Evolutionary conservation across 2,329 filamentous ascomycete species (phyloP).

Genomic region (Diatrype stigma): DNA sequence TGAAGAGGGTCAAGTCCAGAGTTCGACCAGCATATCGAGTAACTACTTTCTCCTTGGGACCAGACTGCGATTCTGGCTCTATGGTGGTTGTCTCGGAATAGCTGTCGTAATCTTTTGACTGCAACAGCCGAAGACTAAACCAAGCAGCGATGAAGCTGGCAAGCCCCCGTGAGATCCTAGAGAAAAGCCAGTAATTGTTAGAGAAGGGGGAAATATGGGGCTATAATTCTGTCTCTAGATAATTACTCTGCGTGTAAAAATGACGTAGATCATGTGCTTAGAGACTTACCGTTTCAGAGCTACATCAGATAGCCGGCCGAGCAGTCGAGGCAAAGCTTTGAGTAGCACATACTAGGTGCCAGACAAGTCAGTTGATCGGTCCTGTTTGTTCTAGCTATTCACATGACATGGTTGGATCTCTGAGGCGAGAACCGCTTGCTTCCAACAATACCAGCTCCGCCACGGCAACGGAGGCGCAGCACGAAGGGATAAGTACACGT

Average conservation of each 20-base stretch:
- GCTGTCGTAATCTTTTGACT: constrained; percentile 46
- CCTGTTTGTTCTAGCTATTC: too few relatives aligned
- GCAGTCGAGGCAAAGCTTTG: constrained; percentile 19
- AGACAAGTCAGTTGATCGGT: neutral
- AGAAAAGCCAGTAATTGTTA: constrained; percentile 13
- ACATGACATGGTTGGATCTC: too few relatives aligned
- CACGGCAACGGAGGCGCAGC: too few relatives aligned
- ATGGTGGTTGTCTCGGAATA: constrained; percentile 37
- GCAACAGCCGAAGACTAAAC: constrained; percentile 53
- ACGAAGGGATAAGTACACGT: neutral
- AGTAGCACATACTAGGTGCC: constrained; percentile 21
- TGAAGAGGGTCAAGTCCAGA: constrained; percentile 78
- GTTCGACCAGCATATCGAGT: constrained; percentile 60
- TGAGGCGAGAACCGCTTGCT: neutral
- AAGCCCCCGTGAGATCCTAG: constrained; percentile 52
- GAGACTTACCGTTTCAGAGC: constrained; percentile 29
- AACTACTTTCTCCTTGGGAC: constrained; percentile 10
- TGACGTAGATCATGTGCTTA: too few relatives aligned
- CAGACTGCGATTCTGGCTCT: constrained; percentile 22
- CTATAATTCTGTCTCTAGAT: constrained; percentile 1
- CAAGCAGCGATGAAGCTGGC: constrained; percentile 56
- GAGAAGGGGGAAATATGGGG: constrained; percentile 9
- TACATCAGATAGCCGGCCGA: constrained; percentile 17
- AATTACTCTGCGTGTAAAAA: too few relatives aligned
- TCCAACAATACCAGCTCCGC: too few relatives aligned